Base-by-base conservation (phyloP, 768 basidiomycete genomes). In the Antrodiella citrinella region DNA sequence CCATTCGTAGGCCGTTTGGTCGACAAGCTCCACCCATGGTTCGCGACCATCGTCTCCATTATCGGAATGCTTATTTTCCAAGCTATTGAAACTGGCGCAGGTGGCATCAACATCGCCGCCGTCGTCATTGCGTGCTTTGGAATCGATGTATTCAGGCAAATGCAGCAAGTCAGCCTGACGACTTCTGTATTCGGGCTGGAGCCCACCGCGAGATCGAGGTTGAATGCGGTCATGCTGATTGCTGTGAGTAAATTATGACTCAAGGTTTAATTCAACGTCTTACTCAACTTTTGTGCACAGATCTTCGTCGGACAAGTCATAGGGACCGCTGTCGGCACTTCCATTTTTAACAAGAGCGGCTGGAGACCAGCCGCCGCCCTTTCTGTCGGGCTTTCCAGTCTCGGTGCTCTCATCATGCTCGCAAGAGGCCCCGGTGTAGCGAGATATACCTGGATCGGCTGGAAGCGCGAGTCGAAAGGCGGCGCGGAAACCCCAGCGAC, bases 301-400 rank as follows among this genome's bases (percentile, higher is more conserved):
- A 49, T 83, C 22, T 86, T 87, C 62, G 70, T 84, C 20, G 88
- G 88, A 0, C 86, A 89, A 68, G 82, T 89, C 11, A 80, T 84
- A 63, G 88, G 88, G 11, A 87, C 86, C 1, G 75, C 84, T 0
- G 81, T 81, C 0, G 81, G 86, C 21, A 84, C 85, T 0, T 61
- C 74, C 20, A 73, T 90, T 1, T 91, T 87, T 64, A 70, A 83
- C 21, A 56, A 69, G n/a, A 67, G 76, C 54, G 88, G 88, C 10
- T 89, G 85, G 85, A 70, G 77, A 40, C 72, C 83, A 0, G 76
- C 73, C 1, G 80, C 84, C 0, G 71, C 69, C 15, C 65, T 86
- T 9, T 74, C 74, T 41, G 59, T 88, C 44, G 85, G 71, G 0
- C 74, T 76, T 57, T 72, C 75, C 19, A 78, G 65, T 0, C 76